Percentiles rank a stretch among this genome's conserved stretches.
phyloP scores from a whole-genome alignment of 1,139 yeast genomes.

The Blastobotrys persicus region DNA sequence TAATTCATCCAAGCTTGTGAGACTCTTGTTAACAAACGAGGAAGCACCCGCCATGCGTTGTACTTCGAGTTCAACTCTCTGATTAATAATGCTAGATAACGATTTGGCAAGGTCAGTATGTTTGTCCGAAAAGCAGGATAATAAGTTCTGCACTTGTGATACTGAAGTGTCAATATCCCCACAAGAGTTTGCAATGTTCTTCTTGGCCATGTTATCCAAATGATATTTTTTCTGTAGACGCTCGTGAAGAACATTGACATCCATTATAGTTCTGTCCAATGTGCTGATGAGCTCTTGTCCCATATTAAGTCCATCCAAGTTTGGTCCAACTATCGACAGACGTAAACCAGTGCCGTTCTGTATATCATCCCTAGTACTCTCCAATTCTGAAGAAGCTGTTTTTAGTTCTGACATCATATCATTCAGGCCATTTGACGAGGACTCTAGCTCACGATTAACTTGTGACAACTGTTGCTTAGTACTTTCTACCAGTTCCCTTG shows the following conservation, averaged over 20 bases:
- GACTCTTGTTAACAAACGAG: background rate
- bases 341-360: conserved; percentile 23
- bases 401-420: conserved; percentile 23
- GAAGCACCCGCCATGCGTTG: conserved; percentile 6
- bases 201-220: conserved; percentile 21
- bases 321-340: conserved; percentile 2
- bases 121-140: conserved; percentile 4
- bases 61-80: conserved; percentile 9
- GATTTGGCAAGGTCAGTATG: conserved; percentile 7
- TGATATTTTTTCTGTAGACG: conserved; percentile 25
- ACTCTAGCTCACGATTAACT: conserved; percentile 31
- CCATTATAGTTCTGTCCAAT: conserved; percentile 31
- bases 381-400: conserved; percentile 24
- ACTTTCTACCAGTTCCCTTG: conserved; percentile 35
- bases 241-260: conserved; percentile 29
- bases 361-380: conserved; percentile 25
- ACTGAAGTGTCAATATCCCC: conserved; percentile 14
- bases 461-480: conserved; percentile 29
- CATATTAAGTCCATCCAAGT: conserved; percentile 17
- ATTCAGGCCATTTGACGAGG: conserved; percentile 20
- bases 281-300: conserved; percentile 32
- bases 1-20: background rate
- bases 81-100: conserved; percentile 1
- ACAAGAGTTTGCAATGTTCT: conserved; percentile 21
- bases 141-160: conserved; percentile 1